phyloP scores from a whole-genome alignment of 176 grass and related monocot genomes.

The Hyparrhenia diplandra region DNA sequence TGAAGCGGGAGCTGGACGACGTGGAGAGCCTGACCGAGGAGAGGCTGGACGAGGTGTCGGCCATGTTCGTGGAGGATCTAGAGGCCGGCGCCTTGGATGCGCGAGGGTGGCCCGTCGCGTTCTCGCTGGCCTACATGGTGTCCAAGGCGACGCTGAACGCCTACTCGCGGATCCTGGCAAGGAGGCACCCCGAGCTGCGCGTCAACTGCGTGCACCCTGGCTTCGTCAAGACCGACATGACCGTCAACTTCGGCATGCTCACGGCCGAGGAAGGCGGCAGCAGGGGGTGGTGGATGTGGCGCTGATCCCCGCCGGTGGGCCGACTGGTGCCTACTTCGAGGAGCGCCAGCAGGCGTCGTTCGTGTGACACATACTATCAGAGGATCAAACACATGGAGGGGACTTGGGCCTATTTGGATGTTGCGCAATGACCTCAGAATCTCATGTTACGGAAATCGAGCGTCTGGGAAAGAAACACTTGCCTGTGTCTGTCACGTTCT shows the following conservation, averaged over 20 bases:
- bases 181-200: conserved; percentile 19
- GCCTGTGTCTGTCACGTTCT: no score
- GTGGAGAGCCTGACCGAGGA: background rate
- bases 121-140: conserved; percentile 26
- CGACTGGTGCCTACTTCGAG: conserved; percentile 18
- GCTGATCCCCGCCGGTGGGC: conserved; percentile 29
- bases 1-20: conserved; percentile 2
- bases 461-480: no score
- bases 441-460: no score
- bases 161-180: conserved; percentile 53
- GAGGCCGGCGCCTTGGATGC: no score
- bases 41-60: conserved; percentile 1
- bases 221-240: conserved; percentile 53
- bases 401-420: no score
- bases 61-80: conserved; percentile 28
- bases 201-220: conserved; percentile 51
- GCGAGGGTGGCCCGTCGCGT: conserved; percentile 30
- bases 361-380: no score
- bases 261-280: conserved; percentile 38
- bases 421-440: no score
- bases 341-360: no score
- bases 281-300: conserved; percentile 22
- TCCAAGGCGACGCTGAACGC: conserved; percentile 35
- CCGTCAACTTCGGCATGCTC: conserved; percentile 5
- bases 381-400: no score